Evolutionary conservation across 2,329 filamentous ascomycete genomes (phyloP).

Genomic region (Penicillium griseofulvum): DNA sequence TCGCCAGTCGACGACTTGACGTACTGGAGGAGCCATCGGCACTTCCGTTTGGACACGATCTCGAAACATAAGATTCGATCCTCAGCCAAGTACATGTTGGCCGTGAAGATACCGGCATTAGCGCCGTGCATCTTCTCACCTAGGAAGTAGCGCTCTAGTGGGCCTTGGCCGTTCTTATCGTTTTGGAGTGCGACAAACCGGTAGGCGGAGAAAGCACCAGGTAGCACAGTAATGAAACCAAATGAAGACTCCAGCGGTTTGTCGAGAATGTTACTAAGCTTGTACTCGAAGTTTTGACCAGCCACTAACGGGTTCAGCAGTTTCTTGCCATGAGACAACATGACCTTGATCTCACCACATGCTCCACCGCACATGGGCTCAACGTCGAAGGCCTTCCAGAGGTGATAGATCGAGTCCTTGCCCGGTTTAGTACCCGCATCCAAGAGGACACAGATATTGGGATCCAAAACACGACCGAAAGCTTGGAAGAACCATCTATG

Average conservation of each 20-base stretch:
- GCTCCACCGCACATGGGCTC: constrained; percentile 97
- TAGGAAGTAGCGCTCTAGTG: constrained; percentile 93
- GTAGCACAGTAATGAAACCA: constrained; percentile 94
- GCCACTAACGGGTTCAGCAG: constrained; percentile 91
- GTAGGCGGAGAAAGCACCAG: constrained; percentile 97
- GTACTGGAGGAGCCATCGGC: constrained; percentile 95
- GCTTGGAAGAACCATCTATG: constrained; percentile 99
- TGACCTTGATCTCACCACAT: constrained; percentile 98
- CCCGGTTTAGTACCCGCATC: constrained; percentile 96
- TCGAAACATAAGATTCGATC: constrained; percentile 61
- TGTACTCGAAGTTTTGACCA: constrained; percentile 99
- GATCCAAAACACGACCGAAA: constrained; percentile 86
- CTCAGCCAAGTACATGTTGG: constrained; percentile 64
- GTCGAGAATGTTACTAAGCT: constrained; percentile 99
- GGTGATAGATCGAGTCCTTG: constrained; percentile 89
- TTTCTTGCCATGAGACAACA: constrained; percentile 83
- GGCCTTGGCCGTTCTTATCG: constrained; percentile 90
- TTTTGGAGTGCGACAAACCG: constrained; percentile 93
- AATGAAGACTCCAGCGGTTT: constrained; percentile 97
- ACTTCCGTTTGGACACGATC: constrained; percentile 94
- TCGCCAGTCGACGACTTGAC: constrained; percentile 97
- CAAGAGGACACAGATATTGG: constrained; percentile 93
- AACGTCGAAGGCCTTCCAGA: constrained; percentile 98
- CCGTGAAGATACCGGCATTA: constrained; percentile 93
- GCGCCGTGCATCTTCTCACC: constrained; percentile 94